Base-by-base conservation (phyloP, 768 basidiomycete species). In the Macrolepiota albuminosa region DNA sequence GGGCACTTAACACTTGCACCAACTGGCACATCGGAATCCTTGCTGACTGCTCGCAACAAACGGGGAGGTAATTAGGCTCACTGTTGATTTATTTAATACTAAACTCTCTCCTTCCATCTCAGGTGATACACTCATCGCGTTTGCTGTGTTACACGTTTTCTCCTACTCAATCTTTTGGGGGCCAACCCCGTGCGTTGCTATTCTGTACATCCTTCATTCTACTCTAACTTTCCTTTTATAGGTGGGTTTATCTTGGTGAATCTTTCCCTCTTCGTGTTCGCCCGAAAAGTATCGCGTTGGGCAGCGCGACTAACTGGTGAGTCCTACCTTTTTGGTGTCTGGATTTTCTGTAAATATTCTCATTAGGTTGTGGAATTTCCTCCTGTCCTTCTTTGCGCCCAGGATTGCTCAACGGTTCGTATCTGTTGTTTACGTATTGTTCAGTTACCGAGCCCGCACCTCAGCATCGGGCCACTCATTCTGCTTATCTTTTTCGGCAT, bases 231-330 rank as follows among this genome's bases (percentile, higher is more conserved):
- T 47, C 39, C 6, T 62, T 11, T 37, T 26, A 18, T 56, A 79
- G 79, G 59, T 86, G 84, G 84, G 88, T 89, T 6, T 89, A 89
- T 66, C 80, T 89, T 36, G 88, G 88, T 54, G 89, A 91, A 76
- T 86, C 84, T 21, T 92, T 91, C 81, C 91, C 89, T 14, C 82
- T 92, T 26, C 85, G 89, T 50, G 87, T 93, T 48, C 81, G 89
- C 58, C 81, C 91, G 6, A 91, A 91, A 71, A 77, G 81, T 63
- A 91, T 92, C 67, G 89, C 89, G 0, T 76, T 91, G n/a, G 88
- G 88, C 9, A 86, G 85, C 49, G 76, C 76, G 10, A 76, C 74
- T 31, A 78, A 78, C 58, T 78, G 76, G 76, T 74, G 42, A 50
- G 63, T 59, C 18, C 13, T 11, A 18, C 8, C 14, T 43, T 47